Percentiles rank a stretch among this genome's conserved stretches.
phyloP scores from a whole-genome alignment of 73 alveolate genomes.

The Paraurostyla sp. region DNA sequence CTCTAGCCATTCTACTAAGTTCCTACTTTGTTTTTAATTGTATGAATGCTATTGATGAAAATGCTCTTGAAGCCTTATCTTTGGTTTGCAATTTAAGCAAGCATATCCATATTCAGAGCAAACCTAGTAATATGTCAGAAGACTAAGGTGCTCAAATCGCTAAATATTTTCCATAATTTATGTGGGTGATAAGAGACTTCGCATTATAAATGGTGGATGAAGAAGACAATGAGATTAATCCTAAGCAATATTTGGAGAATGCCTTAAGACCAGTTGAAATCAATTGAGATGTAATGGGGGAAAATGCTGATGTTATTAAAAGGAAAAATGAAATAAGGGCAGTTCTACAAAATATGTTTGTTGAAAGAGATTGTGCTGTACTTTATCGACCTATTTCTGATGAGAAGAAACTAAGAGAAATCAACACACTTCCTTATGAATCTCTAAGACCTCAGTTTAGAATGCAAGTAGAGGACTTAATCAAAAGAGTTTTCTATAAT shows the following conservation, averaged over 20 bases:
- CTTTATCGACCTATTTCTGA: slow-evolving; percentile 97
- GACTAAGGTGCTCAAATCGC: slow-evolving; percentile 74
- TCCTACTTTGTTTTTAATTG: slow-evolving; percentile 95
- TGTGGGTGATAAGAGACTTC: slow-evolving; percentile 99
- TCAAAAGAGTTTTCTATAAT: slow-evolving; percentile 75
- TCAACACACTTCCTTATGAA: slow-evolving; percentile 92
- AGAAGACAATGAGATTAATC: slow-evolving; percentile 73
- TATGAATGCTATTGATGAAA: slow-evolving; percentile 98
- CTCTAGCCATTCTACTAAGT: slow-evolving; percentile 90
- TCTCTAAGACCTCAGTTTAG: slow-evolving; percentile 95
- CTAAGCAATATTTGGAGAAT: slow-evolving; percentile 85
- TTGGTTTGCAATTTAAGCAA: slow-evolving; percentile 94
- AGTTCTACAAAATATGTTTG: slow-evolving; percentile 86
- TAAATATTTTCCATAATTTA: slow-evolving; percentile 92
- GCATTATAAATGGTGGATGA: slow-evolving; percentile 91
- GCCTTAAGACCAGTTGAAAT: slow-evolving; percentile 83
- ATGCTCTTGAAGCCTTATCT: slow-evolving; percentile 86
- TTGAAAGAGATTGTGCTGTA: slow-evolving; percentile 95
- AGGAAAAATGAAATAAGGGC: slow-evolving; percentile 90
- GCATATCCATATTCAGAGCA: slow-evolving; percentile 86
- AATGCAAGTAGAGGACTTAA: slow-evolving; percentile 82
- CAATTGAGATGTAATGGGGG: slow-evolving; percentile 65
- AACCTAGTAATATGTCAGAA: slow-evolving; percentile 49
- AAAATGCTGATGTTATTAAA: slow-evolving; percentile 78
- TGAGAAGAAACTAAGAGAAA: slow-evolving; percentile 94